Base-by-base conservation (phyloP, 1,284 basidiomycete species). In the Leccinum pachyderme region DNA sequence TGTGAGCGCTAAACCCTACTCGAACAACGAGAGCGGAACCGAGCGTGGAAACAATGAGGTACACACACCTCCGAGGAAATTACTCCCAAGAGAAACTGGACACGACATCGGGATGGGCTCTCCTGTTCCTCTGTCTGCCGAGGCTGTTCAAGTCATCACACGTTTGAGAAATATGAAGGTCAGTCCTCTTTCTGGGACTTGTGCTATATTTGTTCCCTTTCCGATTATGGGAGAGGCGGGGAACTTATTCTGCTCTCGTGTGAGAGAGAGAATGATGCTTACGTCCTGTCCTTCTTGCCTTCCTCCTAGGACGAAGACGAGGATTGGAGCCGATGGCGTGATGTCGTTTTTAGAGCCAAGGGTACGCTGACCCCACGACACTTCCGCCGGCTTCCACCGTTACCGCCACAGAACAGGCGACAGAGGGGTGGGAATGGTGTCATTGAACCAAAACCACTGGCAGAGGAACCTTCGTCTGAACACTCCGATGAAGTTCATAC, bases 91-190 rank as follows among this genome's bases (percentile, higher is more conserved):
- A 52, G 91, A 93, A 73, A 91, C 88, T 0, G 89, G 91, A 1
- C 81, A 87, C 56, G 87, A 95, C 69, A 91, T 95, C 59, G 93
- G 93, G n/a, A 84, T 93, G 80, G 86, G 89, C 0, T 93, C 91
- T 6, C 92, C 93, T 15, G 91, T 96, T 0, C 84, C 86, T 5
- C 76, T 97, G n/a, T 92, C 89, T 7, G 76, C 80, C 4, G 88
- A 95, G 68, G 91, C 92, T 9, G 87, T 93, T n/a, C 80, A 79
- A 5, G 79, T 96, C 22, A 96, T 98, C 59, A 88, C 85, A 4
- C 80, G 82, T n/a, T 71, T 98, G 59, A 80, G 95, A 54, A 89
- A 91, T 67, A 87, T 89, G 83, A 93, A 95, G 79, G 87, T 87
- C 49, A 9, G 71, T 55, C 35, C 28, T 51, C 39, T 33, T 51